Evolutionary conservation across 495 filamentous ascomycete species (phyloP).

Genomic region (Aspergillus homomorphus): DNA sequence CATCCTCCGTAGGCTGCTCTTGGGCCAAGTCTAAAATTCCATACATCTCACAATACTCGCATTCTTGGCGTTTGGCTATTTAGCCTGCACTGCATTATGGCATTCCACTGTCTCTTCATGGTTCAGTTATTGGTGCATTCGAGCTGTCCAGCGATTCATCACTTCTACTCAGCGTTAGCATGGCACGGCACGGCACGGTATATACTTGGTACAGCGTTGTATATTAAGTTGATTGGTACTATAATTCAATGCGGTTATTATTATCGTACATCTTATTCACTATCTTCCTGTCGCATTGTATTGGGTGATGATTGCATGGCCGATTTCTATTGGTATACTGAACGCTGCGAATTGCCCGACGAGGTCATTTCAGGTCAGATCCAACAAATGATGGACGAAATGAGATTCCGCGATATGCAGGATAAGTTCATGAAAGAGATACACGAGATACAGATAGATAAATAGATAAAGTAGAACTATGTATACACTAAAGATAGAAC

Average conservation of each 20-base stretch:
- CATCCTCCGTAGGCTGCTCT: slow-evolving; percentile 46
- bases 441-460: background rate
- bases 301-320: background rate
- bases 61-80: background rate
- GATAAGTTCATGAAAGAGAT: background rate
- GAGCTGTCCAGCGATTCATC: background rate
- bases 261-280: background rate
- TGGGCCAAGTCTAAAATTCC: slow-evolving; percentile 24
- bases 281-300: background rate
- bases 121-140: background rate
- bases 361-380: background rate
- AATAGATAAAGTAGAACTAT: slow-evolving; percentile 2
- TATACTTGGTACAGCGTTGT: background rate
- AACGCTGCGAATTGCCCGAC: background rate
- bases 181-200: background rate
- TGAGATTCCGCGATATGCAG: background rate
- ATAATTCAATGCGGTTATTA: background rate
- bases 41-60: background rate
- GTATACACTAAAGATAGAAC: slow-evolving; percentile 11
- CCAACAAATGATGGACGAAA: background rate
- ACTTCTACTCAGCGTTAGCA: background rate
- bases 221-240: background rate
- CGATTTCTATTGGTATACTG: background rate
- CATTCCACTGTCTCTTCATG: background rate
- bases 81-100: slow-evolving; percentile 5